phyloP scores from a whole-genome alignment of 2,329 filamentous ascomycete species.

The Byssoonygena ceratinophila region DNA sequence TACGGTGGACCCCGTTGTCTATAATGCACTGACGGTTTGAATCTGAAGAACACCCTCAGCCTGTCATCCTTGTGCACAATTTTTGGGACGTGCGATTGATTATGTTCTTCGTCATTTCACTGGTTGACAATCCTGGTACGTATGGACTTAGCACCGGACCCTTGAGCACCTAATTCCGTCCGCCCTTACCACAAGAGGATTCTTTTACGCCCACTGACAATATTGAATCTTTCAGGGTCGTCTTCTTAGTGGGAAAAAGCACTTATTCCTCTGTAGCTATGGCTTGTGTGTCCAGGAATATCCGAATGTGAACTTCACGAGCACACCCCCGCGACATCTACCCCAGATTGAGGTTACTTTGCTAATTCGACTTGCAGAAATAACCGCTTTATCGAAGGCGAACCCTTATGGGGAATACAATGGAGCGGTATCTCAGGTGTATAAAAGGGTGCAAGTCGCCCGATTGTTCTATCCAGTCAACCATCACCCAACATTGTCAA shows the following conservation, averaged over 20 bases:
- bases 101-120: neutral
- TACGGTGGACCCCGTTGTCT: neutral
- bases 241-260: neutral
- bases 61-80: neutral
- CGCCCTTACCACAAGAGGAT: neutral
- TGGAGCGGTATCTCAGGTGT: neutral
- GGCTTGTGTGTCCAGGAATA: neutral
- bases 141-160: neutral
- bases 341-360: neutral
- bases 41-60: neutral
- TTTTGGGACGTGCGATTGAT: neutral
- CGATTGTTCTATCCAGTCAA: neutral
- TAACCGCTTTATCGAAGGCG: neutral
- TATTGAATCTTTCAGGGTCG: neutral
- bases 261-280: neutral
- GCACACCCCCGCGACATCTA: neutral
- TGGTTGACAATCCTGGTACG: neutral
- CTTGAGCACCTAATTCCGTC: neutral
- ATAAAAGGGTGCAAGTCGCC: neutral
- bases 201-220: neutral
- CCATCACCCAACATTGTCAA: neutral
- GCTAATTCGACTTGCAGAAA: neutral
- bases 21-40: neutral
- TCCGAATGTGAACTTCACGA: neutral
- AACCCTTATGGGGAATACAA: no score